Evolutionary conservation across 2,329 filamentous ascomycete genomes (phyloP).

Genomic region (Conoideocrella luteorostrata): DNA sequence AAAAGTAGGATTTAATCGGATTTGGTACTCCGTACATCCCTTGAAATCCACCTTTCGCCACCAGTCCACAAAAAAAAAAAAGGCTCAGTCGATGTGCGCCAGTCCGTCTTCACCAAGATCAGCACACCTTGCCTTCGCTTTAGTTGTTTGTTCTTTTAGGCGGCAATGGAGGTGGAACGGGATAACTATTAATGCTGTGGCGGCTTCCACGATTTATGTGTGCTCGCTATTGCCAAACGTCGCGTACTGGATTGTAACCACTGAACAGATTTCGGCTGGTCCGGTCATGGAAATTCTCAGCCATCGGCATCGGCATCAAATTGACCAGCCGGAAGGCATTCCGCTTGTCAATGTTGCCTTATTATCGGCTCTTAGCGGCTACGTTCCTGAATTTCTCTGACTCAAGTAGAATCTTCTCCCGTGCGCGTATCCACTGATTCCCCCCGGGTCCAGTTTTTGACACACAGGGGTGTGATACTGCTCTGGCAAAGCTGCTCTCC

Average conservation of each 20-base stretch:
- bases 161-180: no score
- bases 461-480: background rate
- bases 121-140: no score
- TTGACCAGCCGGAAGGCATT: background rate
- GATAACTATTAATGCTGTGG: no score
- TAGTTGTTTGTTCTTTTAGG: no score
- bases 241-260: no score
- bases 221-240: no score
- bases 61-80: background rate
- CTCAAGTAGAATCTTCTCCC: background rate
- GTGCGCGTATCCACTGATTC: background rate
- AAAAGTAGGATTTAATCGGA: no score
- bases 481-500: background rate
- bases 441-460: background rate
- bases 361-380: background rate
- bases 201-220: no score
- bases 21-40: no score
- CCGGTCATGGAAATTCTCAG: no score
- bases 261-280: no score
- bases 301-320: background rate
- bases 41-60: conserved; percentile 1
- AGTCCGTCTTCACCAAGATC: no score
- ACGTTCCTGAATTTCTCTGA: background rate
- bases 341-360: background rate
- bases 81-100: background rate